Base-by-base conservation (phyloP, 768 basidiomycete genomes). In the Rhizopogon rudus region DNA sequence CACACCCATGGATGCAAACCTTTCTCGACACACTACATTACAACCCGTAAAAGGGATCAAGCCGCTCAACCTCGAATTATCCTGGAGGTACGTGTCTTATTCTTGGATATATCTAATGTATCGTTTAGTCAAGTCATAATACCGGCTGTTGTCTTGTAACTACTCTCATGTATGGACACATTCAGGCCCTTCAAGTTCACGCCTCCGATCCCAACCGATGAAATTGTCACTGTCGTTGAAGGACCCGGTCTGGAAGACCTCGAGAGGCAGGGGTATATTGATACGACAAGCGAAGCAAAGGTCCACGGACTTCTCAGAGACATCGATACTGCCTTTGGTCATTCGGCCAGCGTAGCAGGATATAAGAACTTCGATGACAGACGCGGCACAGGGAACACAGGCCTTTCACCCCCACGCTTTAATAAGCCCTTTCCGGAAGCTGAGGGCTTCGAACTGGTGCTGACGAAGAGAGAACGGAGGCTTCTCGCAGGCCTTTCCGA, bases 11-110 rank as follows among this genome's bases (percentile, higher is more conserved):
- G 43, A 53, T 6, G 13, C 14, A 25, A 51, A 58, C 37, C 40
- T 58, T 37, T 51, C 13, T 33, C 22, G 20, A 51, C 50, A 12
- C 63, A 76, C 53, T 37, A 25, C 20, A 6, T 60, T 87, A 59
- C 80, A 75, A 64, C 81, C 81, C 59, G 77, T 75, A 14, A 84
- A 81, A 61, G 87, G 87, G 2, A 65, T 82, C 20, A 77, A 80
- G 53, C 74, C 85, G 4, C 71, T 89, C 3, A 73, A 77, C 20
- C 72, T 89, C 13, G 76, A 81, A 33, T 69, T 91, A 49, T 82
- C 84, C 13, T 90, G 88, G 88, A 77, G 79, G 87, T 87, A 55
- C 48, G 78, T 73, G 37, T 50, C 51, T 35, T 48, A 50, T 52
- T 37, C 20, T 52, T 33, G 28, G 8, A 40, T 35, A 35, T 55